A percentile compares a stretch with the other conserved stretches of the same genome.
Evolutionary conservation across 345 rosid genomes (phyloP).

Genomic region (Syzygium jambos): DNA sequence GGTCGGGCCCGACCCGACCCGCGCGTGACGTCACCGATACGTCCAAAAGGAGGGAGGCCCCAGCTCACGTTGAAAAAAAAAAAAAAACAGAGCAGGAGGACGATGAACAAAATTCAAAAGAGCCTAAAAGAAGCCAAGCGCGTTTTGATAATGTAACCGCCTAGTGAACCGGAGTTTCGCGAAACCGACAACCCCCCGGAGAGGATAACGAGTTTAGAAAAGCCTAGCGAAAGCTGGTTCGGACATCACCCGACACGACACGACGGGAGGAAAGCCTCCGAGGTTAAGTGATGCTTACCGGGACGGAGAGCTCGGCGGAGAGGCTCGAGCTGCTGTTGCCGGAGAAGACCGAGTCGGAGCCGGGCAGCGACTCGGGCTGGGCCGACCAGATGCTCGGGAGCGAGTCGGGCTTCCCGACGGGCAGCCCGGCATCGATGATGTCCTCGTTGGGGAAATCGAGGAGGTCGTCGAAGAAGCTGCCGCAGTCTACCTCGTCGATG

Average conservation of each 20-base stretch:
- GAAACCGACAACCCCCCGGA: neutral
- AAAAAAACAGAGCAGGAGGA: neutral
- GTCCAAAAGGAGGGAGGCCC: neutral
- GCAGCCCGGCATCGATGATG: slow-evolving; percentile 33
- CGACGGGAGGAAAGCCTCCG: too few relatives aligned
- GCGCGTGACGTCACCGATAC: neutral
- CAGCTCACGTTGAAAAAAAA: neutral
- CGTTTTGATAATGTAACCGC: neutral
- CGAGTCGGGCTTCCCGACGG: slow-evolving; percentile 21
- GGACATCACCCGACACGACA: neutral
- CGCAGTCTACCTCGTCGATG: slow-evolving; percentile 87
- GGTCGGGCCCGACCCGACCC: neutral
- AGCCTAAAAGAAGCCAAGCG: neutral
- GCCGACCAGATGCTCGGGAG: slow-evolving; percentile 67
- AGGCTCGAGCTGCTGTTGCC: slow-evolving; percentile 47
- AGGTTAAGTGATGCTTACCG: slow-evolving; percentile 33
- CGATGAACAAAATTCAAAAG: neutral
- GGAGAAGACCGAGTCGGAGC: slow-evolving; percentile 60
- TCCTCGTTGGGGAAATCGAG: slow-evolving; percentile 81
- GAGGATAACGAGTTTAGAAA: neutral
- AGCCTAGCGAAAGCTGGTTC: neutral
- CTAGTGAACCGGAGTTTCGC: neutral
- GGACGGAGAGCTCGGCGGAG: slow-evolving; percentile 85
- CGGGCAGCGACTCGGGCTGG: slow-evolving; percentile 45
- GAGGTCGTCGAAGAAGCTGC: slow-evolving; percentile 89